Base-by-base conservation (phyloP, 2,329 filamentous ascomycete species). In the Neonectria ditissima region DNA sequence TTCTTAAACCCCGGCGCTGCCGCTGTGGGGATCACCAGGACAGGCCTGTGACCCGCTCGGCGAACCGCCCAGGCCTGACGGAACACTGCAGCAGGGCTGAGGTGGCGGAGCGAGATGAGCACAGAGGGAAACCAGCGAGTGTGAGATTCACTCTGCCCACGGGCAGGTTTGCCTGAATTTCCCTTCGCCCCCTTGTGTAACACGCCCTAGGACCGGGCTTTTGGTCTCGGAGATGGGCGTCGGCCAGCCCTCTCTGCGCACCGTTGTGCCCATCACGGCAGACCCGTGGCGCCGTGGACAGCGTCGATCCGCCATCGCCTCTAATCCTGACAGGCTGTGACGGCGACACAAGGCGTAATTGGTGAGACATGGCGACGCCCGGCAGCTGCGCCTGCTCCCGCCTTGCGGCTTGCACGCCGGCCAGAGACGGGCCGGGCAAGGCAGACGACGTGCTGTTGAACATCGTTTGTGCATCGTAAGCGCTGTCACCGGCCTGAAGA, bases 301-400 rank as follows among this genome's bases (percentile, higher is more conserved):
- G 20, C 50, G 28, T 52, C 34, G 56, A 59, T 53, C 48, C 20
- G 20, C 16, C 30, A 13, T 34, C 7, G 53, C 18, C 39, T n/a
- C 39, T 11, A 37, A 41, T 45, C 18, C 28, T 59, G 41, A 54
- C 48, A 41, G 56, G 56, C 48, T 39, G n/a, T n/a, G 9, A 14
- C 13, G 24, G 48, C 39, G 37, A 37, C 39, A 30, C 48, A 34
- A 54, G 37, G 28, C 45, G 39, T 13, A 18, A 22, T 28, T 20
- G 50, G 56, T 54, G 50, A 54, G 56, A 59, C 56, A 54, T 59
- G 56, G 50, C 48, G 50, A 18, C 30, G 10, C 39, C 39, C 39
- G 48, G 56, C 48, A 59, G 11, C 47, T 51, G 30, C 45, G 28
- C 53, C 48, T 18, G 47, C 28, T 37, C 48, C 7, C 18, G 28